phyloP scores from a whole-genome alignment of 2,329 filamentous ascomycete genomes.

The Ceratocystis huliohia region DNA sequence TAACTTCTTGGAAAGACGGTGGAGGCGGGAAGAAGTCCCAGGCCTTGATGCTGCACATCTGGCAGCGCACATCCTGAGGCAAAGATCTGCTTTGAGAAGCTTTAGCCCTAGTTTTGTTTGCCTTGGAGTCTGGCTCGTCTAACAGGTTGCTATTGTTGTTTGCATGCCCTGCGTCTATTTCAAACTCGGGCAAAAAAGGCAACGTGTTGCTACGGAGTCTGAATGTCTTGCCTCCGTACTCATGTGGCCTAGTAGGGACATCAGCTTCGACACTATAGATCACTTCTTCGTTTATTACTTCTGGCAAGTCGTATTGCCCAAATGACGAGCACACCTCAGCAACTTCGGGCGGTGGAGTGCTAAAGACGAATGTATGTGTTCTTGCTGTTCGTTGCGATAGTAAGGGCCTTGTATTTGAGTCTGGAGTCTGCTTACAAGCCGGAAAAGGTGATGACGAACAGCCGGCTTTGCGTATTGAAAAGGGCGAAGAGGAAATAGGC shows the following conservation, averaged over 20 bases:
- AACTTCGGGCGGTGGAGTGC: slow-evolving; percentile 25
- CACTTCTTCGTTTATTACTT: slow-evolving; percentile 69
- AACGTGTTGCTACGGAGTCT: slow-evolving; percentile 61
- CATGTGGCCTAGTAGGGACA: slow-evolving; percentile 60
- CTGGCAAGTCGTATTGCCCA: slow-evolving; percentile 35
- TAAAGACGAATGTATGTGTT: background rate
- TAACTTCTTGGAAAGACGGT: slow-evolving; percentile 57
- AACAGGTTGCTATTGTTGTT: slow-evolving; percentile 22
- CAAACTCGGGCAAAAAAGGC: slow-evolving; percentile 69
- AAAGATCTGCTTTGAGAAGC: slow-evolving; percentile 11
- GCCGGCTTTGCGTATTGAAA: background rate
- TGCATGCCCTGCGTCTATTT: slow-evolving; percentile 38
- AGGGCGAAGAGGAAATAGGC: slow-evolving; percentile 7
- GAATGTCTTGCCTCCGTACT: slow-evolving; percentile 83
- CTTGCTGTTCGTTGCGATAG: background rate
- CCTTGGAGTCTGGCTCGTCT: background rate
- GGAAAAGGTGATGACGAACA: background rate
- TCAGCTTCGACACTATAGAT: slow-evolving; percentile 77
- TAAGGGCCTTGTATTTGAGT: background rate
- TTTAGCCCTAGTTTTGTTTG: too few species aligned
- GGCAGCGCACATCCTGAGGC: slow-evolving; percentile 9
- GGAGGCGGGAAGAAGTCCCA: slow-evolving; percentile 69
- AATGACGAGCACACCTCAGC: slow-evolving; percentile 21
- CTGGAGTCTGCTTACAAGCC: background rate
- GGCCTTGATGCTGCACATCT: slow-evolving; percentile 34